These are phyloP conservation scores for Primulina tabacum DNA, from an alignment of 257 asterid genomes.

Conservation along the genomic window DNA sequence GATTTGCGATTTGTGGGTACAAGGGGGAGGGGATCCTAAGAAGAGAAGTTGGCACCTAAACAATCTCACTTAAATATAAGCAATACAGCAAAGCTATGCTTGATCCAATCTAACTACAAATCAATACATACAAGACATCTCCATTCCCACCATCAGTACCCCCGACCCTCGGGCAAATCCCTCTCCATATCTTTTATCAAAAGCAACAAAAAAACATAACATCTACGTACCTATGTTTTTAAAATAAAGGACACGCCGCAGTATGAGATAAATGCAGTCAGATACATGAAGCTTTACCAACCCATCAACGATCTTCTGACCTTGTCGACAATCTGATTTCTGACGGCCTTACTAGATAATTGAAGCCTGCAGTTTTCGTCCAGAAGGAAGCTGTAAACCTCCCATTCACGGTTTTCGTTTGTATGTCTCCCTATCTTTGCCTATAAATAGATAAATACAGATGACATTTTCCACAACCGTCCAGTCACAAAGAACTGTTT, in stretches of 20 bases:
- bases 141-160: no score
- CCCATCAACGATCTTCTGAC: constrained; percentile 83
- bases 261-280: not conserved
- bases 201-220: not conserved
- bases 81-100: constrained; percentile 58
- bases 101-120: constrained; percentile 94
- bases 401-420: constrained; percentile 70
- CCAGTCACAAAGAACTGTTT: not conserved
- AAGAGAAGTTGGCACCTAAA: constrained; percentile 31
- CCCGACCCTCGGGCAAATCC: not conserved
- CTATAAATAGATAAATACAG: constrained; percentile 32
- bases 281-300: constrained; percentile 50
- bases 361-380: constrained; percentile 59
- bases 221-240: not conserved
- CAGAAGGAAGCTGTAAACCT: constrained; percentile 72
- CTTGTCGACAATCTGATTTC: constrained; percentile 67
- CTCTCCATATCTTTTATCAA: not conserved
- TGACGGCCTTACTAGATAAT: constrained; percentile 40
- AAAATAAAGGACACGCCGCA: not conserved
- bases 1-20: not conserved
- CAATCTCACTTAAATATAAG: not conserved
- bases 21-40: not conserved
- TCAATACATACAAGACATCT: constrained; percentile 29
- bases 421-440: constrained; percentile 83
- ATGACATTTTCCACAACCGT: not conserved